Evolutionary conservation across 768 basidiomycete genomes (phyloP).

Genomic region (Kwoniella dejecticola): DNA sequence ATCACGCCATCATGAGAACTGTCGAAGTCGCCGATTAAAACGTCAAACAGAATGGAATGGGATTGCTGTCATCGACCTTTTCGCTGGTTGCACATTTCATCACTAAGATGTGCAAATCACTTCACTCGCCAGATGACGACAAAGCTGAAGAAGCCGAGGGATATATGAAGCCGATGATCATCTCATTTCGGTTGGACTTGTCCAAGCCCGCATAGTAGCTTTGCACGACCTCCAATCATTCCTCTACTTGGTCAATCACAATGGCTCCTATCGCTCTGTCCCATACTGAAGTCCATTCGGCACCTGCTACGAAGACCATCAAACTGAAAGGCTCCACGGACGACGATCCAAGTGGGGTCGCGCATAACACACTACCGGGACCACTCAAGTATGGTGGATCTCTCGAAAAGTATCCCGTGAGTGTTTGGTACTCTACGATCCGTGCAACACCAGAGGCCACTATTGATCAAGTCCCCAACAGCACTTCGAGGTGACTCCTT

Average conservation of each 20-base stretch:
- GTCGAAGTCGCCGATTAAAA: background rate
- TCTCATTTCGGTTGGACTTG: background rate
- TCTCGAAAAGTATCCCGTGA: slow-evolving; percentile 38
- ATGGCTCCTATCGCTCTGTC: slow-evolving; percentile 10
- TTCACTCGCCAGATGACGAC: background rate
- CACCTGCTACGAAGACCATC: background rate
- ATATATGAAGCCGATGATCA: too few relatives aligned
- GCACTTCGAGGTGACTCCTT: slow-evolving; percentile 58
- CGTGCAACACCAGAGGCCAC: background rate
- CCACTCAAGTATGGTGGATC: slow-evolving; percentile 40
- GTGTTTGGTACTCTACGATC: background rate
- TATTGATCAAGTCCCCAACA: background rate
- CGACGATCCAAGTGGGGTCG: background rate
- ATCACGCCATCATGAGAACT: background rate
- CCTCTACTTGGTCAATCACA: too few relatives aligned
- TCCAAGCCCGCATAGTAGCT: background rate
- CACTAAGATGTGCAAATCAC: background rate
- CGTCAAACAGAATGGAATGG: background rate
- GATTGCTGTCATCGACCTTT: background rate
- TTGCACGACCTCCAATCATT: too few relatives aligned
- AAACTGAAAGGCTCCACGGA: background rate
- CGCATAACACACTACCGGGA: slow-evolving; percentile 15
- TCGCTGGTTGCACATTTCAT: background rate
- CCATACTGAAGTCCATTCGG: background rate
- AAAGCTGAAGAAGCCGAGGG: too few relatives aligned